Conservation (phyloP, 306 rosid species). For the Corylus avellana region DNA sequence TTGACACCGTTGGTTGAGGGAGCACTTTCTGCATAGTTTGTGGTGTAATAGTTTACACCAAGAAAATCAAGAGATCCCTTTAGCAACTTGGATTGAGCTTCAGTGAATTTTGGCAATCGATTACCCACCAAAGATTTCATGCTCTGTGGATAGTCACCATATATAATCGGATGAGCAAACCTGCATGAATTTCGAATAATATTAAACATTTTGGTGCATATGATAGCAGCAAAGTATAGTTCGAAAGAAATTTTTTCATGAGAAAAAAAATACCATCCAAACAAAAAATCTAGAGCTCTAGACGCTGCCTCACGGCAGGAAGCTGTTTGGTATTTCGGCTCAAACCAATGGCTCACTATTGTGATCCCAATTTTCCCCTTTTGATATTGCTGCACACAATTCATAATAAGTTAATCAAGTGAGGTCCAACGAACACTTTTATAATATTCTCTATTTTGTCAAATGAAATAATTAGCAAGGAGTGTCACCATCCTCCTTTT, state of each 20-base stretch:
- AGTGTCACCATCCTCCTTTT: no score
- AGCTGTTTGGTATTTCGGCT: constrained; percentile 24
- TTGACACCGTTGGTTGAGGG: constrained; percentile 22
- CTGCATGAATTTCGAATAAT: constrained; percentile 14
- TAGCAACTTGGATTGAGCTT: constrained; percentile 23
- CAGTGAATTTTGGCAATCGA: constrained; percentile 59
- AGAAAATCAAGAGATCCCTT: constrained; percentile 61
- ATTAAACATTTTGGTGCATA: no score
- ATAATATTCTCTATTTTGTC: no score
- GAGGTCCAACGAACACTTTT: no score
- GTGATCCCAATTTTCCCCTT: constrained; percentile 46
- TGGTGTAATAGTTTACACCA: constrained; percentile 64
- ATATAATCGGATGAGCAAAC: constrained; percentile 49
- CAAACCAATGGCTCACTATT: constrained; percentile 37
- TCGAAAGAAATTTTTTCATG: no score
- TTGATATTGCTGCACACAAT: constrained; percentile 4
- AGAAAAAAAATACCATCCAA: constrained; percentile 40
- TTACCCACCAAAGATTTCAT: constrained; percentile 46
- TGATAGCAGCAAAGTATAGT: no score
- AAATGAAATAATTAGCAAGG: no score
- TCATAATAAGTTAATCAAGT: no score
- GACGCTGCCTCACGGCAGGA: constrained; percentile 31
- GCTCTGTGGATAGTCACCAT: constrained; percentile 54
- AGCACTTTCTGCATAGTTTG: constrained; percentile 38
- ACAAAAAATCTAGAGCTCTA: constrained; percentile 38